Evolutionary conservation across 768 basidiomycete genomes (phyloP).

Genomic region (Hericium coralloides): DNA sequence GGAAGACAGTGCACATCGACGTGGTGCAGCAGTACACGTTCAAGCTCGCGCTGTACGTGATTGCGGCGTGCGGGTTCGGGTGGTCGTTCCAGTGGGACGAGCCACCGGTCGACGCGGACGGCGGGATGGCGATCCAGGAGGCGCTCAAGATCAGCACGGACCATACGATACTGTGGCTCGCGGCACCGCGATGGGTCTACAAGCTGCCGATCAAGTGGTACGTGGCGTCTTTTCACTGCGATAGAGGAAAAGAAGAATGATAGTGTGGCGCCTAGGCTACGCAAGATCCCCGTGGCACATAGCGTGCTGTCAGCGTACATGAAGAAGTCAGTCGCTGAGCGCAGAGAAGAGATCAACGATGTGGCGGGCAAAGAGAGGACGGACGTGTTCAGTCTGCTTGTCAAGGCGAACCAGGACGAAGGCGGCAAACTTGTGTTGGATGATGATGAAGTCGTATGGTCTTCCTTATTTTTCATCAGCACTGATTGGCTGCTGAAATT

Average conservation of each 20-base stretch:
- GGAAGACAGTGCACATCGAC: constrained; percentile 1
- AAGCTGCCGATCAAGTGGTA: constrained; percentile 4
- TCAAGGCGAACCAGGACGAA: constrained; percentile 9
- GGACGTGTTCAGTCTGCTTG: constrained; percentile 13
- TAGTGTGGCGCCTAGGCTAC: background rate
- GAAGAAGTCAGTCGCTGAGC: constrained; percentile 6
- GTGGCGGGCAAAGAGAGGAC: background rate
- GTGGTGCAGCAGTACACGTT: constrained; percentile 12
- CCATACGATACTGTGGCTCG: background rate
- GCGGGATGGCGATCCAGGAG: constrained; percentile 4
- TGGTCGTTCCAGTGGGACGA: constrained; percentile 6
- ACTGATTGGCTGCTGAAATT: background rate
- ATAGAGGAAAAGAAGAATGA: background rate
- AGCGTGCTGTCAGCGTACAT: constrained; percentile 4
- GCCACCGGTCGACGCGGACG: constrained; percentile 2
- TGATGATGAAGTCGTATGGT: constrained; percentile 10
- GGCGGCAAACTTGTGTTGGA: constrained; percentile 2
- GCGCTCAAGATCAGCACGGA: constrained; percentile 2
- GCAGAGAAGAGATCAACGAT: constrained; percentile 3
- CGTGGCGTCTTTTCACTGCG: too few species aligned
- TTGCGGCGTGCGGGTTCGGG: constrained; percentile 16
- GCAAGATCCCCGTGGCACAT: background rate
- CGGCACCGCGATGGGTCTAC: constrained; percentile 2
- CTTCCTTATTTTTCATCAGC: too few species aligned
- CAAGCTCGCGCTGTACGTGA: constrained; percentile 13